Percentiles rank a stretch among this genome's conserved stretches.
Conservation (phyloP, 2,329 filamentous ascomycete genomes). For the Atkinsonella texensis region DNA sequence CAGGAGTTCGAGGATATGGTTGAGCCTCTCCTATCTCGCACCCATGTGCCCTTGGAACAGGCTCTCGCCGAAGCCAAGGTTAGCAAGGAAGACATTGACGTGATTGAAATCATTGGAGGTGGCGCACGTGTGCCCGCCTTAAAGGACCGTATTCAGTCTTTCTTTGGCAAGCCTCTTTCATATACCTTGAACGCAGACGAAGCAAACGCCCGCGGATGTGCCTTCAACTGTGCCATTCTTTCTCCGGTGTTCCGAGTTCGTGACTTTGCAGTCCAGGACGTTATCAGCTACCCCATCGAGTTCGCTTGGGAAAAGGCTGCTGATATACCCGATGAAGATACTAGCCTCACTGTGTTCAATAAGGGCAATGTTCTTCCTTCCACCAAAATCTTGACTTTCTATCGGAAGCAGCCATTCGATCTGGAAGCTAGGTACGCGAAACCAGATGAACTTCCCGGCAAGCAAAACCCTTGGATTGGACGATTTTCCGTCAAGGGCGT, state of each 20-base stretch:
- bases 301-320: slow-evolving; percentile 98
- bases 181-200: slow-evolving; percentile 98
- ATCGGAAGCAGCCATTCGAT: slow-evolving; percentile 94
- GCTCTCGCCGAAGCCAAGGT: slow-evolving; percentile 90
- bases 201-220: slow-evolving; percentile 87
- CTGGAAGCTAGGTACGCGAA: slow-evolving; percentile 90
- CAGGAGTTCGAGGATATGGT: slow-evolving; percentile 90
- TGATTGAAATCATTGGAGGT: slow-evolving; percentile 86
- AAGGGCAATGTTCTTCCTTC: slow-evolving; percentile 94
- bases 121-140: slow-evolving; percentile 86
- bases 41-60: slow-evolving; percentile 68
- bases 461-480: slow-evolving; percentile 89
- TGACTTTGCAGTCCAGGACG: slow-evolving; percentile 95
- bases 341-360: slow-evolving; percentile 93
- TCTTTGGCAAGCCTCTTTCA: slow-evolving; percentile 85
- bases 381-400: slow-evolving; percentile 98
- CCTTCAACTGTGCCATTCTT: slow-evolving; percentile 94
- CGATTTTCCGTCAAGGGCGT: slow-evolving; percentile 97
- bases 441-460: slow-evolving; percentile 75
- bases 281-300: slow-evolving; percentile 95
- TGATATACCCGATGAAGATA: slow-evolving; percentile 97
- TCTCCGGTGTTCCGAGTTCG: slow-evolving; percentile 97
- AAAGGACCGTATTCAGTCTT: slow-evolving; percentile 79
- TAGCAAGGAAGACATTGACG: slow-evolving; percentile 81
- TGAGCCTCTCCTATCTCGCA: slow-evolving; percentile 66